Evolutionary conservation across 352 stramenopile species (phyloP).

Genomic region (Peronospora belbahrii): DNA sequence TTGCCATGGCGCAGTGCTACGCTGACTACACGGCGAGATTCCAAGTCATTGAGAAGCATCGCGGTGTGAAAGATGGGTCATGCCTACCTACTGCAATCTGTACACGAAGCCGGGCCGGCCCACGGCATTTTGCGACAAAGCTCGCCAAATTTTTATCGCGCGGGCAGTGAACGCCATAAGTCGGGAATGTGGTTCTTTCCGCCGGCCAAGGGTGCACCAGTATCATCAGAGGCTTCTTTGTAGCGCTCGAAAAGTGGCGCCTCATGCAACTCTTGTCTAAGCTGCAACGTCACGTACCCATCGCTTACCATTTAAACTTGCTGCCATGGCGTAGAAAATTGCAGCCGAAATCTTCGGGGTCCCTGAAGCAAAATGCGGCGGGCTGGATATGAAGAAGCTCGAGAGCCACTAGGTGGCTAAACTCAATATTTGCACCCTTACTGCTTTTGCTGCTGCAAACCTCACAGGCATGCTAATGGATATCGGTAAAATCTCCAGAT

Average conservation of each 20-base stretch:
- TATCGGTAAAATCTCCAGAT: conserved; percentile 76
- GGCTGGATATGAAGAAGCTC: conserved; percentile 62
- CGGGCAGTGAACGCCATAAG: conserved; percentile 80
- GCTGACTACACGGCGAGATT: conserved; percentile 93
- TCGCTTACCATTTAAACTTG: conserved; percentile 98
- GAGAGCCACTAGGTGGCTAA: conserved; percentile 29
- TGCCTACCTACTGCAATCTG: conserved; percentile 96
- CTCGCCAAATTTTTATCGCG: conserved; percentile 89
- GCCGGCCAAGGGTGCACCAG: conserved; percentile 79
- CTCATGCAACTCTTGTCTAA: conserved; percentile 20
- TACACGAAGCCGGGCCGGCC: conserved; percentile 89
- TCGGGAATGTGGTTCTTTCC: conserved; percentile 93
- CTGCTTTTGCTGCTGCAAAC: conserved; percentile 92
- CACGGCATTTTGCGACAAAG: conserved; percentile 94
- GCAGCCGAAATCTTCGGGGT: conserved; percentile 74
- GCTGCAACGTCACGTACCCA: conserved; percentile 89
- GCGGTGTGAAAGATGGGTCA: conserved; percentile 72
- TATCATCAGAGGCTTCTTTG: conserved; percentile 80
- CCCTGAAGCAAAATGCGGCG: conserved; percentile 37
- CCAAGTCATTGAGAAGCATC: conserved; percentile 80
- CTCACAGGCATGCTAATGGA: conserved; percentile 91
- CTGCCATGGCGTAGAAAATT: conserved; percentile 92
- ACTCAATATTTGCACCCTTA: conserved; percentile 87
- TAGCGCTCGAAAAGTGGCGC: conserved; percentile 41
- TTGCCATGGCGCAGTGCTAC: conserved; percentile 84